Percentiles rank a stretch among this genome's conserved stretches.
phyloP scores from a whole-genome alignment of 2,329 filamentous ascomycete genomes.

The Fusarium ambrosium region DNA sequence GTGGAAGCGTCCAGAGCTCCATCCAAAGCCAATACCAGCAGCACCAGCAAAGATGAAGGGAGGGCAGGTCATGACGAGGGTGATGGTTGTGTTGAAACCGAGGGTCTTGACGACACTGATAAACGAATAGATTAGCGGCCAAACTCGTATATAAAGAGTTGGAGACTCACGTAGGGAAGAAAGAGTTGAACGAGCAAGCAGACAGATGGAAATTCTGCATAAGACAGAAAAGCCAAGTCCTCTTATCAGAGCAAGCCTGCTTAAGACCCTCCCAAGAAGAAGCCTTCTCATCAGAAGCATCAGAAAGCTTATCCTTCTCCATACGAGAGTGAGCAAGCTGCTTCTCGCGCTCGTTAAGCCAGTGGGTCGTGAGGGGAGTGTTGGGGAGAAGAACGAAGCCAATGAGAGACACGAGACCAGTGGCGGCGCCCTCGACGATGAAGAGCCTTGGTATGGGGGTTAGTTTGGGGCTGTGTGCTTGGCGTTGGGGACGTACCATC shows the following conservation, averaged over 20 bases:
- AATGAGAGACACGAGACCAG: conserved; percentile 47
- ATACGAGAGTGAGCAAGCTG: conserved; percentile 62
- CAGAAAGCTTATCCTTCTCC: conserved; percentile 65
- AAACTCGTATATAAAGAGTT: rapidly evolving
- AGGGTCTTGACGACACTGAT: conserved; percentile 62
- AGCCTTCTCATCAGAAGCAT: conserved; percentile 53
- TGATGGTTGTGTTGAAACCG: conserved; percentile 63
- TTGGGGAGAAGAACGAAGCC: conserved; percentile 52
- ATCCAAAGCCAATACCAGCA: conserved; percentile 61
- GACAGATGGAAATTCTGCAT: conserved; percentile 70
- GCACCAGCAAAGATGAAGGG: conserved; percentile 65
- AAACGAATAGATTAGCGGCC: neutral
- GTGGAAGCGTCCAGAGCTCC: conserved; percentile 63
- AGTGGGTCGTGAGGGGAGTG: conserved; percentile 60
- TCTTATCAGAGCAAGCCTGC: conserved; percentile 63
- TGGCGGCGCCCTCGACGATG: conserved; percentile 69
- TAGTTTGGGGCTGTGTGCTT: neutral
- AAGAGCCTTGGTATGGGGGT: conserved; percentile 40
- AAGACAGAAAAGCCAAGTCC: conserved; percentile 66
- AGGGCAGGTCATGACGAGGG: conserved; percentile 65
- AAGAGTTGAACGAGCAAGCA: conserved; percentile 62
- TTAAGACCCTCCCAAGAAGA: conserved; percentile 63
- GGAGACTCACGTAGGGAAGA: conserved; percentile 55
- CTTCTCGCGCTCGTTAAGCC: conserved; percentile 61
- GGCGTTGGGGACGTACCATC: conserved; percentile 57